A percentile compares a stretch with the other conserved stretches of the same genome.
Evolutionary conservation across 495 filamentous ascomycete genomes (phyloP).

Genomic region (Chlorociboria aeruginascens): DNA sequence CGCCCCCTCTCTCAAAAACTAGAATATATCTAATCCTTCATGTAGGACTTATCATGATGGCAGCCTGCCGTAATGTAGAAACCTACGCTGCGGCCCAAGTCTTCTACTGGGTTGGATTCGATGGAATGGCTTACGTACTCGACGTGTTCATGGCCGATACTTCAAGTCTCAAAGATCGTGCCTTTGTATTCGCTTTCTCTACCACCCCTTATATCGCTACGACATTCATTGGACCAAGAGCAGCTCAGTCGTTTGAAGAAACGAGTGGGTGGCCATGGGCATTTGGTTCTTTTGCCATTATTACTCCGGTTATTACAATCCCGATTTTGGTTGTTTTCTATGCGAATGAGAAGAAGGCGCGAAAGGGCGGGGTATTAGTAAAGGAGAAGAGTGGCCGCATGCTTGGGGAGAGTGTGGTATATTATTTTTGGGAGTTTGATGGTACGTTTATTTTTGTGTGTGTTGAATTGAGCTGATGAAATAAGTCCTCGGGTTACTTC

Average conservation of each 20-base stretch:
- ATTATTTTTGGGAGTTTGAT: conserved; percentile 53
- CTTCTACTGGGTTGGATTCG: conserved; percentile 24
- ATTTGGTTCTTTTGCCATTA: conserved; percentile 40
- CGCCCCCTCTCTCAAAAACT: conserved; percentile 36
- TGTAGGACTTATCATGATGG: conserved; percentile 28
- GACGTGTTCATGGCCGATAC: conserved; percentile 51
- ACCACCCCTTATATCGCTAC: conserved; percentile 48
- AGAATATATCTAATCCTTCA: conserved; percentile 19
- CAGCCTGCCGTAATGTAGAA: conserved; percentile 25
- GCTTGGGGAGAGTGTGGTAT: conserved; percentile 29
- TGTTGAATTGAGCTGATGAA: background rate
- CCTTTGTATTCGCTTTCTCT: conserved; percentile 42
- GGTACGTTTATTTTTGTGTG: conserved; percentile 24
- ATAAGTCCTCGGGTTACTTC: conserved; percentile 35
- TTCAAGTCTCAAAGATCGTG: conserved; percentile 43
- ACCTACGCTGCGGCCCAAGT: conserved; percentile 29
- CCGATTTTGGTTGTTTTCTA: conserved; percentile 30
- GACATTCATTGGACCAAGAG: conserved; percentile 31
- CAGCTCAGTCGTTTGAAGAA: conserved; percentile 27
- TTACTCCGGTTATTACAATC: conserved; percentile 34
- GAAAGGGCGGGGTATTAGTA: conserved; percentile 24
- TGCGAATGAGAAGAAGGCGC: conserved; percentile 37
- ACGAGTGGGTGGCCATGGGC: conserved; percentile 43
- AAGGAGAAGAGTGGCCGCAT: conserved; percentile 34
- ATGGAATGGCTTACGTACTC: conserved; percentile 39